phyloP scores from a whole-genome alignment of 2,329 filamentous ascomycete species.

The Colletotrichum ledebouriae region DNA sequence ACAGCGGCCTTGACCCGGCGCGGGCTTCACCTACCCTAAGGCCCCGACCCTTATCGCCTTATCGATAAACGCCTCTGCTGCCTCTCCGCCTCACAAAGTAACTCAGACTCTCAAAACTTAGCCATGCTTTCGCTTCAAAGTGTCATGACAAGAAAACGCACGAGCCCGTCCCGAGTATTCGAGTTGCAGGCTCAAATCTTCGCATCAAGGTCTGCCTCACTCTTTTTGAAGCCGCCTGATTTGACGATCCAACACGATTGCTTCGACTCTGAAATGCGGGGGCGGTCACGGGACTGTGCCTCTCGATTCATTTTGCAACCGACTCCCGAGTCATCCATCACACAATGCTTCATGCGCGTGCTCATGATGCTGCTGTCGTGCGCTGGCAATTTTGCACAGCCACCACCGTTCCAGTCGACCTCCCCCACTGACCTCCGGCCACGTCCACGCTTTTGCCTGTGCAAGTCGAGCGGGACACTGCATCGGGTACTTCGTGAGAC shows the following conservation, averaged over 20 bases:
- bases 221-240: background rate
- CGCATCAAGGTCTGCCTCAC: too few species aligned
- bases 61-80: conserved; percentile 23
- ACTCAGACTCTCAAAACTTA: conserved; percentile 7
- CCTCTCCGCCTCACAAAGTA: conserved; percentile 10
- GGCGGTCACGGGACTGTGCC: conserved; percentile 16
- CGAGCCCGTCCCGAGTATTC: background rate
- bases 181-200: too few species aligned
- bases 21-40: background rate
- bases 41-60: conserved; percentile 29
- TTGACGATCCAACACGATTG: background rate
- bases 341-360: background rate
- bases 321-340: conserved; percentile 35
- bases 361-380: conserved; percentile 22
- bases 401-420: conserved; percentile 31
- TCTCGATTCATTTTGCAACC: conserved; percentile 30
- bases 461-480: background rate
- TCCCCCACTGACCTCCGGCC: conserved; percentile 24
- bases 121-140: background rate
- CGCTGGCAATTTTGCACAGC: conserved; percentile 37
- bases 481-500: conserved; percentile 20
- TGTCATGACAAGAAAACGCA: conserved; percentile 5
- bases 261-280: conserved; percentile 39
- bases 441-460: background rate
- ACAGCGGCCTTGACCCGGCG: too few species aligned